Percentiles rank a stretch among this genome's conserved stretches.
Evolutionary conservation across 129 eudicot genomes (phyloP).

Genomic region (Sambucus nigra): DNA sequence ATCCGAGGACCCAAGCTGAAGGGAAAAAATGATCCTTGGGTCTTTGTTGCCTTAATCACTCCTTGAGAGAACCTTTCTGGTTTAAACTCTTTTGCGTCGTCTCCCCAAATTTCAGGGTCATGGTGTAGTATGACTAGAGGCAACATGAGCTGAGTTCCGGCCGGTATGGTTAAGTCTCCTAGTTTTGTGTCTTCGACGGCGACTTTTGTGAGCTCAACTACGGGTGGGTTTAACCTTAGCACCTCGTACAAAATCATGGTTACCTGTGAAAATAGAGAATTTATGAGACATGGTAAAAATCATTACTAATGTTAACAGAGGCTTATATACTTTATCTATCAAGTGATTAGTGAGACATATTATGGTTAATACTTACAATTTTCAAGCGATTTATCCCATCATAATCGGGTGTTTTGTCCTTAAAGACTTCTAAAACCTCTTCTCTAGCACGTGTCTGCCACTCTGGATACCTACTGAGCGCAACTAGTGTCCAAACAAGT

Average conservation of each 20-base stretch:
- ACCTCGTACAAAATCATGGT: constrained; percentile 36
- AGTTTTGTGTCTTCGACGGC: constrained; percentile 18
- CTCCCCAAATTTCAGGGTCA: constrained; percentile 39
- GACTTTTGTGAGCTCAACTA: not conserved
- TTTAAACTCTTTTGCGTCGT: constrained; percentile 39
- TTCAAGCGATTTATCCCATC: constrained; percentile 21
- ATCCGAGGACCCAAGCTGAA: not conserved
- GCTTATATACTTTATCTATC: too few species aligned
- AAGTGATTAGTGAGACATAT: too few species aligned
- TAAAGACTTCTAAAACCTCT: constrained; percentile 24
- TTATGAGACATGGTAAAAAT: too few species aligned
- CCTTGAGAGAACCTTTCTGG: constrained; percentile 36
- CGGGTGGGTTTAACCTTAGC: constrained; percentile 22
- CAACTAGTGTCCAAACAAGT: constrained; percentile 41
- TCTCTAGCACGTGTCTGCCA: constrained; percentile 40
- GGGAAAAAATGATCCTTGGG: not conserved
- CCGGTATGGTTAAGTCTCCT: constrained; percentile 21
- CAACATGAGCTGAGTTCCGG: constrained; percentile 15
- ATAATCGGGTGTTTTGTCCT: constrained; percentile 11
- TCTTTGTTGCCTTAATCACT: constrained; percentile 24
- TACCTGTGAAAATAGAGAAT: constrained; percentile 1
- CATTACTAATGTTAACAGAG: too few species aligned
- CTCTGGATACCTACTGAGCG: constrained; percentile 25
- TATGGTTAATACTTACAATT: not conserved
- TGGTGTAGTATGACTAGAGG: constrained; percentile 29